Percentiles rank a stretch among this genome's conserved stretches.
Conservation (phyloP, 306 rosid genomes). For the Vigna mungo region DNA sequence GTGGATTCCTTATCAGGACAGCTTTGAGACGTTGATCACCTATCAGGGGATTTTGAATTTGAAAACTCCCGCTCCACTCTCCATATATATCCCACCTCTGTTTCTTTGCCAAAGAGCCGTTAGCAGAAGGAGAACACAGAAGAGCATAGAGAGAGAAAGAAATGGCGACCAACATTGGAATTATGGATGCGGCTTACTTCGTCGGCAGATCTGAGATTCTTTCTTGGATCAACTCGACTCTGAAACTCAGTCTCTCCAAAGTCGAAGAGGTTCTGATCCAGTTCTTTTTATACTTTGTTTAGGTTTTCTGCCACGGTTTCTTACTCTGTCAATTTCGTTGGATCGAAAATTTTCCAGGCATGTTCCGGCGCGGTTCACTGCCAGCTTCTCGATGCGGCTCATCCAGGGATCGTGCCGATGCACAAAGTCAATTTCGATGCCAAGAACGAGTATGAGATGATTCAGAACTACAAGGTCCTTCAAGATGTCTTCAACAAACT, state of each 20-base stretch:
- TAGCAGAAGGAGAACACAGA: neutral
- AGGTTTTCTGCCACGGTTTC: neutral
- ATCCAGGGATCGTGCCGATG: conserved; percentile 95
- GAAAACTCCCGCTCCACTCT: conserved; percentile 67
- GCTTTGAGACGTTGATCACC: neutral
- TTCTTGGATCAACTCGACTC: conserved; percentile 91
- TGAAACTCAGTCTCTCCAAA: conserved; percentile 86
- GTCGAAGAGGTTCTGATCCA: conserved; percentile 64
- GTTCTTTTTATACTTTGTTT: neutral
- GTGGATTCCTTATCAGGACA: neutral
- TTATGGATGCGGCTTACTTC: conserved; percentile 95
- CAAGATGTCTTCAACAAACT: conserved; percentile 94
- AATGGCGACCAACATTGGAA: conserved; percentile 94
- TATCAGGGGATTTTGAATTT: conserved; percentile 44
- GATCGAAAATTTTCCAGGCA: conserved; percentile 56
- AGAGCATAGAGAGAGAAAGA: neutral
- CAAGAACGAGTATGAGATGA: conserved; percentile 94
- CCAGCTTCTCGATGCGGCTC: conserved; percentile 88
- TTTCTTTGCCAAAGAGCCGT: conserved; percentile 34
- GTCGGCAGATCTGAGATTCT: conserved; percentile 95
- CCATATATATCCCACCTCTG: conserved; percentile 41
- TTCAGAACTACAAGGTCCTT: conserved; percentile 97
- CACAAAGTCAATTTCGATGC: conserved; percentile 98
- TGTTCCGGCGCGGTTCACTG: conserved; percentile 95
- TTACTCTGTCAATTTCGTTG: neutral